Base-by-base conservation (phyloP, 306 rosid species). In the Comarum palustre region DNA sequence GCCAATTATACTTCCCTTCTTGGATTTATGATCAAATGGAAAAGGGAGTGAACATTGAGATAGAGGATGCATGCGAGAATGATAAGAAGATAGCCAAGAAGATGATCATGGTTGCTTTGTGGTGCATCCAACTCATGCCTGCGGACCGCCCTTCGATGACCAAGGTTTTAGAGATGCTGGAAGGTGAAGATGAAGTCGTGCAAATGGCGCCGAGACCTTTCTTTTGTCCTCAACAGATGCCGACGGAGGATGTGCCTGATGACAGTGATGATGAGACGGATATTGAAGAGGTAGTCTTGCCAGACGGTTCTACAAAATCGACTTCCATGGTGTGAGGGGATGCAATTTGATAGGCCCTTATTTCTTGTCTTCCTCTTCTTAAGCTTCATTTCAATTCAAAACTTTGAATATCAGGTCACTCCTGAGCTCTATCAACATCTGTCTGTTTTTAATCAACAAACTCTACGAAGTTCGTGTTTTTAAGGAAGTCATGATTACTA, bases 51-150 rank as follows among this genome's bases (percentile, higher is more conserved):
- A 8, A 8, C 43, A 48, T 61, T 22, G 50, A 75, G 9, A 45
- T 81, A 6, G 72, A 46, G 54, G 71, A 62, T 66, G 77, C 12
- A 0, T 20, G 63, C 0, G 48, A 61, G 8, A 15, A 72, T 0
- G 85, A 81, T 0, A 68, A 38, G 20, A 17, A 71, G 25, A 4
- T 58, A 3, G 62, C 4, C 20, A 78, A 63, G 45, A 75, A 81
- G 46, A 77, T 86, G 82, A 8, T 81, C 11, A 42, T 74, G 5
- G 78, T 81, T 0, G 81, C 79, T 0, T 48, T 83, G 29, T 85
- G 84, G 81, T 79, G 89, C 66, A 82, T 79, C 60, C 77, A 85
- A 2, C 24, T 82, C 58, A 79, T 70, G 27, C 83, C 90, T 0
- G 13, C 2, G 0, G 71, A 80, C 22, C 76, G 86, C 31, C 89